Base-by-base conservation (phyloP, 2,329 filamentous ascomycete species). In the Ceratocystis ficicola region DNA sequence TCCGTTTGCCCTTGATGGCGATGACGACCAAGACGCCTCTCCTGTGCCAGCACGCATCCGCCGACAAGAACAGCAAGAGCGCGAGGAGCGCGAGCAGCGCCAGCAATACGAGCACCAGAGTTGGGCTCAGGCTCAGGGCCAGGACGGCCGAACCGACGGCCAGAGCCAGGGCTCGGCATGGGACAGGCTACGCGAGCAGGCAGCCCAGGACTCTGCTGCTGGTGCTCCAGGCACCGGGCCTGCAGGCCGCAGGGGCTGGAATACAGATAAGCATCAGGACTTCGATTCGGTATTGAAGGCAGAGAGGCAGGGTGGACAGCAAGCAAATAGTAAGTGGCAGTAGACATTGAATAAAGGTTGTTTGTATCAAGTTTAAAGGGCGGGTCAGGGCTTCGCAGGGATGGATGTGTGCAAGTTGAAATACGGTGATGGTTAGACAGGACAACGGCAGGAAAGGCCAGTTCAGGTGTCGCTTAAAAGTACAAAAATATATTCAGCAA, bases 281-380 rank as follows among this genome's bases (percentile, higher is more conserved):
- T 82, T 82, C 69, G 80, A 82, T 67, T 73, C 73, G 22, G 73
- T 81, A 66, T 66, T 82, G 2, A 79, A 82, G 52, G 72, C 74
- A 15, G 80, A 82, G 67, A 73, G 77, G 25, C 71, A 68, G 17
- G 72, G 72, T 8, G 67, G 65, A 3, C 73, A 73, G 3, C 72
- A 75, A 79, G 81, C 66, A 72, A 76, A 20, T 70, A 68, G n/a
- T 73, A 73, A 25, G 68, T 66, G 15, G 73, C 73, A 70, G 30
- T 65, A 67, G 36, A 44, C n/a, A 48, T 10, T 25, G 50, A n/a
- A 22, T 20, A 5, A 7, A 20, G 1, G 22, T 41, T 41, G 12
- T 12, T 15, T 41, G 0, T 15, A 41, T 41, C 36, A 12, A 3
- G 36, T 41, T 5, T 3, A 12, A 50, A n/a, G 6, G 20, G 8